Evolutionary conservation across 768 basidiomycete species (phyloP).

Genomic region (Mycena filopes): DNA sequence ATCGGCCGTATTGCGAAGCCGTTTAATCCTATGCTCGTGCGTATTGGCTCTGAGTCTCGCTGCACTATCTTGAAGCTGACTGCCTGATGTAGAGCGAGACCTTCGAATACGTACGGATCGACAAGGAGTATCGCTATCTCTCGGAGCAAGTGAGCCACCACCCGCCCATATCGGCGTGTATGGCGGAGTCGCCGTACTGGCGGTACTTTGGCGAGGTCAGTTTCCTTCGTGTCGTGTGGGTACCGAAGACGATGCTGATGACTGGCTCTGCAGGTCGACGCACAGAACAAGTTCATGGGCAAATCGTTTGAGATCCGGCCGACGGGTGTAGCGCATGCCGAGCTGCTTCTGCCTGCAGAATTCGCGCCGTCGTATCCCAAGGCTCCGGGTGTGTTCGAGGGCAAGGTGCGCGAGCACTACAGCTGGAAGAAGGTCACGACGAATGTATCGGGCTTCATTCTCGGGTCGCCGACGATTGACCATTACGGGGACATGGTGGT

Average conservation of each 20-base stretch:
- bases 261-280: constrained; percentile 74
- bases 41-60: constrained; percentile 39
- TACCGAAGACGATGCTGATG: neutral
- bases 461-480: constrained; percentile 88
- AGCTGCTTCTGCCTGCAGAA: constrained; percentile 78
- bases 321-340: constrained; percentile 92
- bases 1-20: constrained; percentile 97
- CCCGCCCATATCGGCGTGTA: constrained; percentile 96
- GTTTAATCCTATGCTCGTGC: constrained; percentile 93
- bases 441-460: constrained; percentile 91
- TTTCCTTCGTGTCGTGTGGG: neutral
- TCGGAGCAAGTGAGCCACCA: constrained; percentile 99
- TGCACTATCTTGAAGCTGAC: constrained; percentile 1
- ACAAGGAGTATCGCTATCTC: constrained; percentile 91
- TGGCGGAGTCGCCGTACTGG: constrained; percentile 91
- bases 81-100: constrained; percentile 75
- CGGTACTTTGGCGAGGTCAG: constrained; percentile 88
- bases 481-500: constrained; percentile 96
- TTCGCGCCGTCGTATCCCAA: constrained; percentile 72
- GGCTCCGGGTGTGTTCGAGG: constrained; percentile 53
- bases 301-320: constrained; percentile 97
- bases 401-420: constrained; percentile 88
- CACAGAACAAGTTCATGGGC: constrained; percentile 96
- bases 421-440: constrained; percentile 96
- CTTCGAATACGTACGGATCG: constrained; percentile 91